These are phyloP conservation scores for Haplosporangium gracile DNA, from an alignment of 192 early-diverging fungal genomes.

Conservation along the genomic window DNA sequence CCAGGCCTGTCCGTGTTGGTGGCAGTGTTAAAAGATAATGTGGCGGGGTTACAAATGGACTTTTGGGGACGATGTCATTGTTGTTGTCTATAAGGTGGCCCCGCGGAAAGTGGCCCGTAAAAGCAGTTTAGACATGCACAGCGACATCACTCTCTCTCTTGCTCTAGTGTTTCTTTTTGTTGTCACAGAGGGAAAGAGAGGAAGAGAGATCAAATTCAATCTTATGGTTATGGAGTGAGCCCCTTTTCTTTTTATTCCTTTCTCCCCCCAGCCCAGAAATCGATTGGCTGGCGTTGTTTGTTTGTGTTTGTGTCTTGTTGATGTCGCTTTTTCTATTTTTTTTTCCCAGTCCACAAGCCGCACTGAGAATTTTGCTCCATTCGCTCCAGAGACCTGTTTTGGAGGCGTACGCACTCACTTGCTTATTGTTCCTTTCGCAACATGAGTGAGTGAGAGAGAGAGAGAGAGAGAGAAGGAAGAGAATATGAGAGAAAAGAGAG, in stretches of 20 bases:
- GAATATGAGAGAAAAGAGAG: not conserved
- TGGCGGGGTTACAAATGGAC: constrained; percentile 3
- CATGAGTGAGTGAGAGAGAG: no score
- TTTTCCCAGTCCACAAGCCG: not conserved
- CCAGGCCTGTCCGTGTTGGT: not conserved
- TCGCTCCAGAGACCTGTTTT: no score
- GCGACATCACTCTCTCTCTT: constrained; percentile 20
- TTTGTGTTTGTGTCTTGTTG: not conserved
- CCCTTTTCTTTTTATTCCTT: not conserved
- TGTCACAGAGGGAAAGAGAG: not conserved
- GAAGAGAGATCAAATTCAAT: no score
- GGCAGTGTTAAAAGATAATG: not conserved
- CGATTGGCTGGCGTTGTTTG: no score
- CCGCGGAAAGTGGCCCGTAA: not conserved
- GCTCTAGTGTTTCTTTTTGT: not conserved
- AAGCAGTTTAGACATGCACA: not conserved
- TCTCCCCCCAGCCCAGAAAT: no score
- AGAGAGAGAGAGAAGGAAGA: not conserved
- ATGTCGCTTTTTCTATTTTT: not conserved
- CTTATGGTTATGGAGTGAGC: no score
- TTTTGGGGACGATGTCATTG: constrained; percentile 11
- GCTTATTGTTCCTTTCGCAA: no score
- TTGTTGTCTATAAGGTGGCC: not conserved
- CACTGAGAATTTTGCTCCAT: no score
- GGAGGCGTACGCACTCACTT: no score